Evolutionary conservation across 768 basidiomycete genomes (phyloP).

Genomic region (Serendipita vermifera): DNA sequence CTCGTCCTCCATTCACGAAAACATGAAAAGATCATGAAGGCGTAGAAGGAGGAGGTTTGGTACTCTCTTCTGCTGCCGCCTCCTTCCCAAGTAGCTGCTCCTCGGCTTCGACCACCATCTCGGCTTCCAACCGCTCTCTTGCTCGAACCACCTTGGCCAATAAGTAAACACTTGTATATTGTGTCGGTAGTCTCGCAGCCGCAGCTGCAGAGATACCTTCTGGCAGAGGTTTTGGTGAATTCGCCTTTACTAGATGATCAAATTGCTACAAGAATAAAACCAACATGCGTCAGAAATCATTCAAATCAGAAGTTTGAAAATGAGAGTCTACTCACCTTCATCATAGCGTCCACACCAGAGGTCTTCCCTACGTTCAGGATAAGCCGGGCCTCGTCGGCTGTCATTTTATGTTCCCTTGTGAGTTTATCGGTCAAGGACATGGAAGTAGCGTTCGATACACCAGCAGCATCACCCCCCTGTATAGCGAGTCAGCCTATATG

Average conservation of each 20-base stretch:
- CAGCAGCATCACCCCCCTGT: slow-evolving; percentile 45
- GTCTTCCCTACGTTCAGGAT: slow-evolving; percentile 54
- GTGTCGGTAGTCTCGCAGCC: slow-evolving; percentile 31
- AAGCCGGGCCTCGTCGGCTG: slow-evolving; percentile 84
- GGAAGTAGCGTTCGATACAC: slow-evolving; percentile 60
- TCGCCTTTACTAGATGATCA: slow-evolving; percentile 84
- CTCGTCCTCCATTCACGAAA: too few relatives aligned
- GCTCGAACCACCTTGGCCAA: slow-evolving; percentile 97
- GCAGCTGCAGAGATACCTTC: slow-evolving; percentile 29
- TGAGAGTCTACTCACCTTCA: slow-evolving; percentile 31
- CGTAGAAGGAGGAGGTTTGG: not conserved
- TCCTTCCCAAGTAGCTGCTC: slow-evolving; percentile 12
- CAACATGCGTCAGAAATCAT: not conserved
- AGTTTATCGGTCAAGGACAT: slow-evolving; percentile 68
- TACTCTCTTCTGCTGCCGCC: not conserved
- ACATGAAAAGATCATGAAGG: too few relatives aligned
- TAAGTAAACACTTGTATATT: slow-evolving; percentile 57
- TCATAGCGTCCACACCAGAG: slow-evolving; percentile 57
- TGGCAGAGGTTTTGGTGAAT: slow-evolving; percentile 53
- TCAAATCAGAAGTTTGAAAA: not conserved
- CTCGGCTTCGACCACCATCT: slow-evolving; percentile 31
- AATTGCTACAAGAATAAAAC: slow-evolving; percentile 50
- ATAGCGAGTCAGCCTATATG: not conserved
- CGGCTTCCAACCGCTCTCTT: slow-evolving; percentile 88
- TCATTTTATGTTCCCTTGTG: slow-evolving; percentile 81